Percentiles rank a stretch among this genome's conserved stretches.
Conservation (phyloP, 83 land plant genomes). For the Thuja plicata region DNA sequence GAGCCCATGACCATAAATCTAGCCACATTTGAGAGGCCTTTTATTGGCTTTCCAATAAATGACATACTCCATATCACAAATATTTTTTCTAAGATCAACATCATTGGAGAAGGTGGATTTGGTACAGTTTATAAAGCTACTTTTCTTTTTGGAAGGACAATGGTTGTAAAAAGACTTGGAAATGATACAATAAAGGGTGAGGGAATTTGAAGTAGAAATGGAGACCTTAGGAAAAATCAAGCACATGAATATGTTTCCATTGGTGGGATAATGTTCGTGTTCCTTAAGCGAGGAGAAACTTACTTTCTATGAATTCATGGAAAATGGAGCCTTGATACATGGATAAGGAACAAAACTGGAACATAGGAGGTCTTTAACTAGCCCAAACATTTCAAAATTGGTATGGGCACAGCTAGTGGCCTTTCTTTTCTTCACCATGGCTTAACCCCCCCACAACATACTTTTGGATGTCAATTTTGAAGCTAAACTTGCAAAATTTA, state of each 20-base stretch:
- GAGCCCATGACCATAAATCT: constrained; percentile 63
- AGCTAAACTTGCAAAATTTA: constrained; percentile 56
- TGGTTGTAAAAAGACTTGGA: constrained; percentile 52
- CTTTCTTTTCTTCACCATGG: constrained; percentile 67
- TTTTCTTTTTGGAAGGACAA: constrained; percentile 29
- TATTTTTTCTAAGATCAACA: constrained; percentile 41
- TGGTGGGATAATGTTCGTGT: constrained; percentile 62
- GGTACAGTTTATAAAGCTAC: constrained; percentile 63
- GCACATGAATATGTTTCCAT: constrained; percentile 51
- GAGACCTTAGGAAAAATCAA: constrained; percentile 57
- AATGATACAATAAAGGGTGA: constrained; percentile 30
- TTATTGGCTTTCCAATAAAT: constrained; percentile 25
- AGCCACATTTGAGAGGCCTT: constrained; percentile 53
- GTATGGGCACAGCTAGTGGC: constrained; percentile 53
- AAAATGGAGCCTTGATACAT: constrained; percentile 59
- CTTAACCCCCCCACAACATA: constrained; percentile 59
- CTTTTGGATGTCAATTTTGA: constrained; percentile 49
- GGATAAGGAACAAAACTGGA: constrained; percentile 50
- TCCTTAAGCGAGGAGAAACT: constrained; percentile 45
- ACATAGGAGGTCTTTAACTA: constrained; percentile 43
- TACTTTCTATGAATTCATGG: constrained; percentile 66
- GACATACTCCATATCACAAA: constrained; percentile 52
- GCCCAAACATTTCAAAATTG: constrained; percentile 57
- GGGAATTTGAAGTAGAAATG: constrained; percentile 62
- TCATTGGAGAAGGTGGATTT: constrained; percentile 64